These are phyloP conservation scores for Talaromyces borbonicus DNA, from an alignment of 495 filamentous ascomycete genomes.

Conservation along the genomic window DNA sequence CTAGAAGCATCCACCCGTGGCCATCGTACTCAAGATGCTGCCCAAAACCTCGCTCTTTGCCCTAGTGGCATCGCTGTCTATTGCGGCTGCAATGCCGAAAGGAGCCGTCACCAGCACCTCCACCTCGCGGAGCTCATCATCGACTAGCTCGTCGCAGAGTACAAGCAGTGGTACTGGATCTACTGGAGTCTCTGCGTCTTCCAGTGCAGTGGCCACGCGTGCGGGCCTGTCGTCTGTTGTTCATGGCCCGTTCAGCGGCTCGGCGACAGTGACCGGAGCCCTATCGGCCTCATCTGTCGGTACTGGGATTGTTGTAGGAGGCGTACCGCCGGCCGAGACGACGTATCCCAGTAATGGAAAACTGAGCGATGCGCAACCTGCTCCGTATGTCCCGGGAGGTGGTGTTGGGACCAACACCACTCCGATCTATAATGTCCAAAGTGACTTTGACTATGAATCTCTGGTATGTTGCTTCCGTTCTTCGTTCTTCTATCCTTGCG, in stretches of 20 bases:
- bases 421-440: slow-evolving; percentile 62
- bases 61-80: not conserved
- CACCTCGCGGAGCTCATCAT: not conserved
- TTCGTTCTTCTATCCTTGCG: slow-evolving; percentile 16
- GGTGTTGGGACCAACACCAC: slow-evolving; percentile 68
- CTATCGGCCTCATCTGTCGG: slow-evolving; percentile 39
- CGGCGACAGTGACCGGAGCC: slow-evolving; percentile 48
- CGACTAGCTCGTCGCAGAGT: not conserved
- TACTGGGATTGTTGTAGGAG: slow-evolving; percentile 36
- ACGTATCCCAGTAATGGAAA: slow-evolving; percentile 63
- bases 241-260: slow-evolving; percentile 50
- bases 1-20: not conserved
- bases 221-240: slow-evolving; percentile 16
- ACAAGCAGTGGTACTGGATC: slow-evolving; percentile 6
- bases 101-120: not conserved
- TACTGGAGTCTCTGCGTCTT: not conserved
- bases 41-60: not conserved
- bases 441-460: slow-evolving; percentile 69
- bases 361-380: slow-evolving; percentile 53
- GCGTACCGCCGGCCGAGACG: slow-evolving; percentile 38
- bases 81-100: not conserved
- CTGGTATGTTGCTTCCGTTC: slow-evolving; percentile 30
- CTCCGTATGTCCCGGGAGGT: slow-evolving; percentile 64
- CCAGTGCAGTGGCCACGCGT: slow-evolving; percentile 11
- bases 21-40: not conserved